Base-by-base conservation (phyloP, 1,284 basidiomycete species). In the Cryptococcus floricola region DNA sequence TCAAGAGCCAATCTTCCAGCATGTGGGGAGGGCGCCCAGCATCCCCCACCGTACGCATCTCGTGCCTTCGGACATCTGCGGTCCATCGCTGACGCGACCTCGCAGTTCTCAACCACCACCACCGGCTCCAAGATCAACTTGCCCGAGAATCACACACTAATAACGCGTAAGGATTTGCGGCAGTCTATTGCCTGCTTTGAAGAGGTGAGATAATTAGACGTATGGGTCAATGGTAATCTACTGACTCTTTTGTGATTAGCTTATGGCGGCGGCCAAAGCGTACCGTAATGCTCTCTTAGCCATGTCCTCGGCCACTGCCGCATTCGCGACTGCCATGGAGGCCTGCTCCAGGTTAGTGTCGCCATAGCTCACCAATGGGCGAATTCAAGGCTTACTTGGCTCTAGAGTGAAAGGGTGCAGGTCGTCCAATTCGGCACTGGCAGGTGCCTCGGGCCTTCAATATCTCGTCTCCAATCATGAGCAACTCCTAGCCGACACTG, bases 401-500 rank as follows among this genome's bases (percentile, higher is more conserved):
- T 12, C 2, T 55, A 74, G 74, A 28, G 66, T 76, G 18, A 75
- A 75, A 59, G 73, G 75, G 1, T 76, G 74, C 48, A 60, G 71
- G 6, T 58, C 66, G 6, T 67, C 73, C 13, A 73, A 74, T 46
- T 67, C 70, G 46, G 69, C 63, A 6, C 85, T 92, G 69, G 89
- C 88, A 5, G 74, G 72, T 37, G 85, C 88, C n/a, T 86, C 88
- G 16, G 93, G 93, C 2, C 79, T 96, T 50, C 91, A 96, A 74
- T 90, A 92, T 75, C 83, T 97, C 62, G 87, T 95, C 68, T 87
- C 88, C 53, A 95, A 95, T 75, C 91, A 95, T 67, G 91, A 89
- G 82, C 90, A 92, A 73, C 84, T 96, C 53, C 79, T 96, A 68
- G 85, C 89, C 34, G 90, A 92, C 68, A 85, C 87, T 4, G 81